Evolutionary conservation across 768 basidiomycete species (phyloP).

Genomic region (Mycena epipterygia): DNA sequence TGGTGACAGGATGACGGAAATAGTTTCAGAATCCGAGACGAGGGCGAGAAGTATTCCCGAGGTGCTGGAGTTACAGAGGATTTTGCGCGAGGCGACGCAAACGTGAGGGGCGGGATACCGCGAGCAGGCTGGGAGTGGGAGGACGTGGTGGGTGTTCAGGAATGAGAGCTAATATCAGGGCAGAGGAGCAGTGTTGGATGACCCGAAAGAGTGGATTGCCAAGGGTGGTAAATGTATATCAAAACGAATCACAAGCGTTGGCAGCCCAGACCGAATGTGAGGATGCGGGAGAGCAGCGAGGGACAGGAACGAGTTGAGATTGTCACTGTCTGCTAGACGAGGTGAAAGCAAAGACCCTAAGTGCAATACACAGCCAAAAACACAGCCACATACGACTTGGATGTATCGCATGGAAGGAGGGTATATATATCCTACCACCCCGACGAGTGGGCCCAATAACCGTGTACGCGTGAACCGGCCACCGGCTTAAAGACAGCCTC

Average conservation of each 20-base stretch:
- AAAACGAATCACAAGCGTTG: conserved; percentile 36
- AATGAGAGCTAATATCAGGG: conserved; percentile 38
- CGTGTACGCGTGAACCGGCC: conserved; percentile 1
- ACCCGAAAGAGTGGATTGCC: conserved; percentile 59
- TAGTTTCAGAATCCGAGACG: background rate
- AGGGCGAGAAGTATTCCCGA: background rate
- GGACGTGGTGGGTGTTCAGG: conserved; percentile 10
- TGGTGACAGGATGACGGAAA: conserved; percentile 42
- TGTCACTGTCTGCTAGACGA: background rate
- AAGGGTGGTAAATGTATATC: conserved; percentile 42
- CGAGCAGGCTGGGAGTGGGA: conserved; percentile 25
- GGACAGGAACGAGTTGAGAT: background rate
- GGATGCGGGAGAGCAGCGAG: background rate
- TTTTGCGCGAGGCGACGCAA: no score
- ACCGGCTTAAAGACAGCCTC: no score
- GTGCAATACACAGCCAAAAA: no score
- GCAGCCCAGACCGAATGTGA: background rate
- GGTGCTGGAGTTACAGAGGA: no score
- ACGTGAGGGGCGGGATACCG: no score
- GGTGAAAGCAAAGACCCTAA: background rate
- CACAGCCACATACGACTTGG: no score
- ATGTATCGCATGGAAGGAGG: background rate
- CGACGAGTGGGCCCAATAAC: background rate
- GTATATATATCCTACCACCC: background rate
- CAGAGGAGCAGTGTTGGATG: conserved; percentile 39